Conservation (phyloP, 768 basidiomycete genomes). For the Leccinum ochraceum region DNA sequence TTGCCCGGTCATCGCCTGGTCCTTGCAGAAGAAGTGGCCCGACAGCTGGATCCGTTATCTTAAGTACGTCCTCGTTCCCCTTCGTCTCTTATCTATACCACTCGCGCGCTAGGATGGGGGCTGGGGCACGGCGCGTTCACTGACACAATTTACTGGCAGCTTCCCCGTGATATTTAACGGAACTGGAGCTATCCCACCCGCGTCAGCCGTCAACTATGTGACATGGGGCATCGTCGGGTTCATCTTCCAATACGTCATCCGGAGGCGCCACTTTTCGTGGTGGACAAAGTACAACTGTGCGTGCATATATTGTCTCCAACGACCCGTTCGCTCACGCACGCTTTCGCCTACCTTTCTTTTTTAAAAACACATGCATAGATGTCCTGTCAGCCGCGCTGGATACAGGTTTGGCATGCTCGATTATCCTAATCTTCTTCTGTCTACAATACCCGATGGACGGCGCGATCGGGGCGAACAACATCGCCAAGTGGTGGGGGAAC, state of each 20-base stretch:
- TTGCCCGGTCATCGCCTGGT: conserved; percentile 57
- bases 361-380: conserved; percentile 32
- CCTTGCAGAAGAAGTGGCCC: conserved; percentile 59
- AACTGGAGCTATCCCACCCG: conserved; percentile 63
- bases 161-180: conserved; percentile 57
- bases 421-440: conserved; percentile 58
- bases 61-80: conserved; percentile 46
- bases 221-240: conserved; percentile 69
- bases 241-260: conserved; percentile 64
- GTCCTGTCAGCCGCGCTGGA: conserved; percentile 74
- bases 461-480: conserved; percentile 51
- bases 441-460: conserved; percentile 67
- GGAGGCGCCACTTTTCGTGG: conserved; percentile 65
- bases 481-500: conserved; percentile 75
- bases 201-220: conserved; percentile 63
- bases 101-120: not conserved
- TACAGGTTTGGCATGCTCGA: conserved; percentile 62
- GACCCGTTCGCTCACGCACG: conserved; percentile 7
- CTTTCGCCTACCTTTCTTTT: not conserved
- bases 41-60: conserved; percentile 62
- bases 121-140: not conserved
- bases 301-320: conserved; percentile 3
- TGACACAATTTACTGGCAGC: conserved; percentile 24
- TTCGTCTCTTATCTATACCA: not conserved
- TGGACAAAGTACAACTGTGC: conserved; percentile 57